phyloP scores from a whole-genome alignment of 2,329 filamentous ascomycete species.

The Pyrenophora graminea region DNA sequence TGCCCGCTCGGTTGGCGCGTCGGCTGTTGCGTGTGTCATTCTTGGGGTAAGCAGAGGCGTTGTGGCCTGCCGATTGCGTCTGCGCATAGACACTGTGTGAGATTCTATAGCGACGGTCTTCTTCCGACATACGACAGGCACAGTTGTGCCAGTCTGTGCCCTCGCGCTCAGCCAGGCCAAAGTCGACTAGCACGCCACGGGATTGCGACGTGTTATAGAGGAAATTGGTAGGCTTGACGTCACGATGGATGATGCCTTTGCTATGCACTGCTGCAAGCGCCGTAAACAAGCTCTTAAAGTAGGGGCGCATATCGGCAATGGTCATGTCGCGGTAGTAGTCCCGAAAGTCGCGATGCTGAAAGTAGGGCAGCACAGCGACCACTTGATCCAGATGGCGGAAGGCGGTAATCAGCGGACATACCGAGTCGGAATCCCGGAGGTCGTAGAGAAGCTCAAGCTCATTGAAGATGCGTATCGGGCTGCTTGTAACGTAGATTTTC shows the following conservation, averaged over 20 bases:
- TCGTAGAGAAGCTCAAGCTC: constrained; percentile 93
- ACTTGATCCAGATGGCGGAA: constrained; percentile 95
- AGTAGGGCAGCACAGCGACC: constrained; percentile 91
- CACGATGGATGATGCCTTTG: constrained; percentile 84
- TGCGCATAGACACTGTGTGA: constrained; percentile 64
- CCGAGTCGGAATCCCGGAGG: constrained; percentile 77
- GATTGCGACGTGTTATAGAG: constrained; percentile 81
- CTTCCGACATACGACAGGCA: constrained; percentile 71
- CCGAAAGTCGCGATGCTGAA: constrained; percentile 91
- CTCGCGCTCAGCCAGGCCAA: constrained; percentile 84
- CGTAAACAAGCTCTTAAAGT: constrained; percentile 85
- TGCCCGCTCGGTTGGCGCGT: constrained; percentile 91
- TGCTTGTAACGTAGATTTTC: constrained; percentile 99
- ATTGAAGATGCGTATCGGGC: constrained; percentile 89
- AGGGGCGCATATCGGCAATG: constrained; percentile 82
- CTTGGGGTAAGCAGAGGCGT: constrained; percentile 75
- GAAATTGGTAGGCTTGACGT: constrained; percentile 98
- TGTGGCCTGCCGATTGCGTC: constrained; percentile 49
- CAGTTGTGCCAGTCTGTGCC: constrained; percentile 78
- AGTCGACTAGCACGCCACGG: constrained; percentile 94
- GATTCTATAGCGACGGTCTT: constrained; percentile 63
- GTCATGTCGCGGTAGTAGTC: constrained; percentile 92
- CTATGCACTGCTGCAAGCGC: constrained; percentile 83
- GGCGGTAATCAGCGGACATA: constrained; percentile 96
- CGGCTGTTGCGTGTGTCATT: constrained; percentile 85